Percentiles rank a stretch among this genome's conserved stretches.
Evolutionary conservation across 208 protist species (phyloP).

Genomic region (Vickermania ingenoplastis): DNA sequence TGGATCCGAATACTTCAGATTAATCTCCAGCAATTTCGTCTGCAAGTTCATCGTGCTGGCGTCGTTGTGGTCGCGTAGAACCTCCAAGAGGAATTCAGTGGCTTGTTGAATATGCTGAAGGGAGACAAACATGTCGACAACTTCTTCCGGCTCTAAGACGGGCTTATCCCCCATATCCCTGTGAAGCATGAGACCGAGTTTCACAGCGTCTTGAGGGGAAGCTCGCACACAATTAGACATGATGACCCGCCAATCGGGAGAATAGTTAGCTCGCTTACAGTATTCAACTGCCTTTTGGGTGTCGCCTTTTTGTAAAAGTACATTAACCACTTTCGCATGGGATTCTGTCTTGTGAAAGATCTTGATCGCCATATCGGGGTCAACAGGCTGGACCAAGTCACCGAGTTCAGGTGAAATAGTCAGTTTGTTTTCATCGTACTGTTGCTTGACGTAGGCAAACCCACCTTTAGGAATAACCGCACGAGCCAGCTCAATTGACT

Average conservation of each 20-base stretch:
- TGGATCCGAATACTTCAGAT: slow-evolving; percentile 95
- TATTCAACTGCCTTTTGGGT: slow-evolving; percentile 98
- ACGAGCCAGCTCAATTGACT: slow-evolving; percentile 97
- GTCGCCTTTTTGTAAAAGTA: slow-evolving; percentile 92
- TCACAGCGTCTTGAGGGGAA: slow-evolving; percentile 89
- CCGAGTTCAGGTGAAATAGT: slow-evolving; percentile 97
- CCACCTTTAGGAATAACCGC: slow-evolving; percentile 91
- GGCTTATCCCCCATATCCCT: slow-evolving; percentile 63
- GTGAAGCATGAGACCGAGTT: slow-evolving; percentile 91
- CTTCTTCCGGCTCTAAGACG: slow-evolving; percentile 72
- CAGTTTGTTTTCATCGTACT: slow-evolving; percentile 98
- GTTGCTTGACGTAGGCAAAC: slow-evolving; percentile 93
- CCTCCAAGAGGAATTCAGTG: slow-evolving; percentile 97
- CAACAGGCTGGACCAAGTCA: slow-evolving; percentile 89
- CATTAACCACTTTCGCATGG: slow-evolving; percentile 92
- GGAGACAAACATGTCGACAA: slow-evolving; percentile 95
- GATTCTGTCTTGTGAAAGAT: slow-evolving; percentile 95
- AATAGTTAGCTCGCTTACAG: slow-evolving; percentile 93
- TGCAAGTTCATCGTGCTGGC: slow-evolving; percentile 94
- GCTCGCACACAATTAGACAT: slow-evolving; percentile 87
- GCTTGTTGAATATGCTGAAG: slow-evolving; percentile 94
- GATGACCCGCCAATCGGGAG: slow-evolving; percentile 94
- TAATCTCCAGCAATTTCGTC: slow-evolving; percentile 99
- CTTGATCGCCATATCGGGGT: slow-evolving; percentile 93
- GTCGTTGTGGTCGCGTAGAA: slow-evolving; percentile 88